These are phyloP conservation scores for Sphagnum magellanicum DNA, from an alignment of 228 moss, liverwort and hornwort species.

Conservation along the genomic window DNA sequence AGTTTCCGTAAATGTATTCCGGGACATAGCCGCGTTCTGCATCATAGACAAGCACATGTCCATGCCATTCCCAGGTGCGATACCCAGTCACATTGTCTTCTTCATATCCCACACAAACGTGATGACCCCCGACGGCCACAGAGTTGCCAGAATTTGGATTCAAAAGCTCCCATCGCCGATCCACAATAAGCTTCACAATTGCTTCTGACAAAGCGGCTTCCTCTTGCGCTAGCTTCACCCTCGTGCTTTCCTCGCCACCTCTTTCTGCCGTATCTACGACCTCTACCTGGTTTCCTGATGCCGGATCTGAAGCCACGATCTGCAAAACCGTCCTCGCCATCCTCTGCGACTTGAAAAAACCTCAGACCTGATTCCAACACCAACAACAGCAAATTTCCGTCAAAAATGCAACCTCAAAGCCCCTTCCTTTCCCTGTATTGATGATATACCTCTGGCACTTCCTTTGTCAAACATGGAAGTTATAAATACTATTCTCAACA, in stretches of 20 bases:
- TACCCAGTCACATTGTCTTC: conserved; percentile 32
- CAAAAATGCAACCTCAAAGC: too few relatives aligned
- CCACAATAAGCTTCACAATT: conserved; percentile 25
- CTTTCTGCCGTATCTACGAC: neutral
- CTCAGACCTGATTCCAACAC: too few relatives aligned
- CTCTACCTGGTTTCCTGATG: neutral
- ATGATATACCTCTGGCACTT: too few relatives aligned
- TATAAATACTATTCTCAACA: too few relatives aligned
- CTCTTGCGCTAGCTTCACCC: conserved; percentile 33
- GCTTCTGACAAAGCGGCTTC: conserved; percentile 28
- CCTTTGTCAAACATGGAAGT: too few relatives aligned
- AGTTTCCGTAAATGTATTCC: conserved; percentile 55
- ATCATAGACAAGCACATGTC: conserved; percentile 38
- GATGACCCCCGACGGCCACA: conserved; percentile 40
- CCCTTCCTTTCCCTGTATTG: too few relatives aligned
- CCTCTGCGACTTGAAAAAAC: neutral
- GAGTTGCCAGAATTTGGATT: conserved; percentile 40
- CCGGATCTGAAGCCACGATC: neutral
- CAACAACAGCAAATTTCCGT: too few relatives aligned
- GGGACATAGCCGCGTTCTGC: conserved; percentile 31
- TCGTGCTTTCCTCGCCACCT: conserved; percentile 3
- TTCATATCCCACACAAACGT: conserved; percentile 45
- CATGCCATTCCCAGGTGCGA: conserved; percentile 62
- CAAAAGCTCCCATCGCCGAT: conserved; percentile 30
- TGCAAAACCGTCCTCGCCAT: neutral